Conservation (phyloP, 1,284 basidiomycete species). For the Agaricales sp. region DNA sequence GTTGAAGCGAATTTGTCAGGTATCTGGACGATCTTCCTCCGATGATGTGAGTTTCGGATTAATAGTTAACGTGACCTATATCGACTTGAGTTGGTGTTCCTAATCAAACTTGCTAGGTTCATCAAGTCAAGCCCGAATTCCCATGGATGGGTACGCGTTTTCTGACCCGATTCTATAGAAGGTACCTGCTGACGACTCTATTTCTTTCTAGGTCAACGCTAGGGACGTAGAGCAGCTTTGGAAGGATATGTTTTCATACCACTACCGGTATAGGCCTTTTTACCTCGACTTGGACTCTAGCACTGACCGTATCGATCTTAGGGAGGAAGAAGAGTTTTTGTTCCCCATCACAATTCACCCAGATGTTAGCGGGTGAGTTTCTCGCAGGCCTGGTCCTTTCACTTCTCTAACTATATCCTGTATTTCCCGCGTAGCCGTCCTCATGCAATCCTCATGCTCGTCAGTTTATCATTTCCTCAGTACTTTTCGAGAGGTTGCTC, state of each 20-base stretch:
- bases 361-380: slow-evolving; percentile 59
- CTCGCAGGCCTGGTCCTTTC: slow-evolving; percentile 11
- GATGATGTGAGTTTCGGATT: slow-evolving; percentile 41
- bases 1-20: slow-evolving; percentile 18
- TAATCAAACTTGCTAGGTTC: slow-evolving; percentile 29
- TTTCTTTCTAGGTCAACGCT: slow-evolving; percentile 52
- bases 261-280: slow-evolving; percentile 34
- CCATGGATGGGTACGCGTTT: slow-evolving; percentile 50
- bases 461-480: slow-evolving; percentile 17
- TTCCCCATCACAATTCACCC: slow-evolving; percentile 75
- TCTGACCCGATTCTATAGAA: too few species aligned
- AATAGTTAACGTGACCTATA: too few species aligned
- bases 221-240: slow-evolving; percentile 65
- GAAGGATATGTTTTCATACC: slow-evolving; percentile 69
- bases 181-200: too few species aligned
- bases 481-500: background rate
- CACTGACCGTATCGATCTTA: slow-evolving; percentile 15
- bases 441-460: slow-evolving; percentile 68
- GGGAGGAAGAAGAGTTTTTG: slow-evolving; percentile 63
- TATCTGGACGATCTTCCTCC: slow-evolving; percentile 63
- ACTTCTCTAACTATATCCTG: slow-evolving; percentile 38
- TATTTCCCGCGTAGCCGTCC: slow-evolving; percentile 31
- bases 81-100: background rate
- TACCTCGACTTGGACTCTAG: slow-evolving; percentile 1
- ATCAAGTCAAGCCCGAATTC: slow-evolving; percentile 57